These are phyloP conservation scores for Elsinoe batatas DNA, from an alignment of 2,329 filamentous ascomycete genomes.

Conservation along the genomic window DNA sequence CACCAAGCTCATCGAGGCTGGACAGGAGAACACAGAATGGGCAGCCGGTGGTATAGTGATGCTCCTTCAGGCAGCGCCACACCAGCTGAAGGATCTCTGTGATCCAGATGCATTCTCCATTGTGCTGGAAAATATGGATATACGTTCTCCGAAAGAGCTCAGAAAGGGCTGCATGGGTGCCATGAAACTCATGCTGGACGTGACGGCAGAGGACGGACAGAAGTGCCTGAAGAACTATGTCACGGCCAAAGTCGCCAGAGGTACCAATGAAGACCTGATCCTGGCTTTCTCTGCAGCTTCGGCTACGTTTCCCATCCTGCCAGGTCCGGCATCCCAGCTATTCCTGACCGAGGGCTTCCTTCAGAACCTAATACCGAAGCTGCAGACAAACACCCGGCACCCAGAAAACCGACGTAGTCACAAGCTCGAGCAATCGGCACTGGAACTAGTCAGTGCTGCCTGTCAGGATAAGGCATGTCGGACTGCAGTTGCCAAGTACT, in stretches of 20 bases:
- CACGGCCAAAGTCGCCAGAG: conserved; percentile 57
- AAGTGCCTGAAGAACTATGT: conserved; percentile 64
- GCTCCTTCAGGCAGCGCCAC: conserved; percentile 43
- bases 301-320: conserved; percentile 75
- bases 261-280: conserved; percentile 79
- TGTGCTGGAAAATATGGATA: conserved; percentile 75
- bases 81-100: conserved; percentile 55
- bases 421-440: conserved; percentile 73
- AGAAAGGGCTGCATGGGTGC: conserved; percentile 74
- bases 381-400: conserved; percentile 48
- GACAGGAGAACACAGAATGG: conserved; percentile 59
- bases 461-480: conserved; percentile 78
- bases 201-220: conserved; percentile 60
- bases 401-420: conserved; percentile 59
- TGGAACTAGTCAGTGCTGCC: conserved; percentile 85
- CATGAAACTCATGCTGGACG: conserved; percentile 73
- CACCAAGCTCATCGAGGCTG: conserved; percentile 82
- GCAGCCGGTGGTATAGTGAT: conserved; percentile 52
- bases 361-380: conserved; percentile 61
- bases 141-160: conserved; percentile 63
- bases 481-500: conserved; percentile 75
- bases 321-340: conserved; percentile 61
- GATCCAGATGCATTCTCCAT: conserved; percentile 73
- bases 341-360: conserved; percentile 88
- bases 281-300: conserved; percentile 89